Evolutionary conservation across 164 flowering plant genomes (phyloP), one percentile per base, ranked within the genome.

Genomic region (Sedum album): DNA sequence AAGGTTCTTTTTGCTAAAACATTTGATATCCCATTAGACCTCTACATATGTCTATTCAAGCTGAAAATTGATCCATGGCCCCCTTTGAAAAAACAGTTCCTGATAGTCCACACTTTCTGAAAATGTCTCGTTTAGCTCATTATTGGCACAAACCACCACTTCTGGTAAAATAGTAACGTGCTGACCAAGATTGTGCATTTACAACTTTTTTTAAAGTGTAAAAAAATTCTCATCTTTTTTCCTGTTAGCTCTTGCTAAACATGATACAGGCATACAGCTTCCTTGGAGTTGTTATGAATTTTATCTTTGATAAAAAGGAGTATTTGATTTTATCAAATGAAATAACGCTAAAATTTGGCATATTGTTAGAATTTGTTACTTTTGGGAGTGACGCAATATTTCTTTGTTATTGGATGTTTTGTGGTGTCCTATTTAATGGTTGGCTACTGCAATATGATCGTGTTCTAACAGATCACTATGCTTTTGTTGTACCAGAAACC

Each of bases 401-500:
- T 41, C 11, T 41, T 41, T 41, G 11, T 41, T 41, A 41, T 8
- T 44, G 18, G 18, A 3, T 17, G 15, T 44, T 41, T 41, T 41
- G 46, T 7, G 0, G 15, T 41, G 8, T 41, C 46, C 11, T 41
- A 41, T 15, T 41, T 13, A 15, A 41, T 41, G 46, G 46, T 41
- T 65, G 21, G 25, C 7, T 4, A 10, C n/a, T 20, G 42, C 51
- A 18, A 49, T 49, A 21, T 21, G 26, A 65, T 65, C 17, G 18
- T 20, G 13, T 39, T 11, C 31, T n/a, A 38, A 23, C 26, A 3
- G 28, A 39, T 53, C 14, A 5, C 44, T 49, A 48, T 46, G 61
- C 6, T 67, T n/a, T 39, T 42, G 49, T 60, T 25, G 2, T 68
- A 67, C 39, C 69, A 81, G 82, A 49, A 49, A 21, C 21, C 21